These are phyloP conservation scores for Xanthoconium stramineum DNA, from an alignment of 768 basidiomycete species.

Conservation along the genomic window DNA sequence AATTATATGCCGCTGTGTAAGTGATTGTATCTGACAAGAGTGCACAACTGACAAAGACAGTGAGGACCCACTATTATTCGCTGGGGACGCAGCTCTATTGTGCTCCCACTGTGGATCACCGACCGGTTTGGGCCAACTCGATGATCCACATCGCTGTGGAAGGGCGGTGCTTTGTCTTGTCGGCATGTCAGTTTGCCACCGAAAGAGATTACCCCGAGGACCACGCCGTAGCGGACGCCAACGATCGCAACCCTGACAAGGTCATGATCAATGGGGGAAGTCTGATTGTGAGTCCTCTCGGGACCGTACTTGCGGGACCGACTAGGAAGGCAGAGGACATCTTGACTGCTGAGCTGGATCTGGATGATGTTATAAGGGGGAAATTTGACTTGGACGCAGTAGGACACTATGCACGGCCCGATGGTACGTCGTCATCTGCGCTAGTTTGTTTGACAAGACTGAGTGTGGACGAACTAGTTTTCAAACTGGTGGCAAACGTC, in stretches of 20 bases:
- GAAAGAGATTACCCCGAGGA: constrained; percentile 51
- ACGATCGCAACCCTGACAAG: constrained; percentile 41
- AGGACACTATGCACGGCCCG: constrained; percentile 60
- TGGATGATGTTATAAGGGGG: constrained; percentile 53
- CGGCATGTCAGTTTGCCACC: constrained; percentile 57
- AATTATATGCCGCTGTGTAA: constrained; percentile 65
- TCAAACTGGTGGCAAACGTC: constrained; percentile 20
- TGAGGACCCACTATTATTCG: constrained; percentile 58
- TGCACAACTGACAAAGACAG: constrained; percentile 27
- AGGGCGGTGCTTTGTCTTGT: constrained; percentile 66
- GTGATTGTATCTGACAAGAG: constrained; percentile 16
- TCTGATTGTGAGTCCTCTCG: constrained; percentile 57
- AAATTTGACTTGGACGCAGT: constrained; percentile 63
- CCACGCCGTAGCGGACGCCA: constrained; percentile 41
- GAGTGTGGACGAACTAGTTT: constrained; percentile 20
- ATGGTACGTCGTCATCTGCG: constrained; percentile 38
- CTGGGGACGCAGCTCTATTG: constrained; percentile 60
- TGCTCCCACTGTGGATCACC: constrained; percentile 62
- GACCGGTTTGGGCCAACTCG: constrained; percentile 52
- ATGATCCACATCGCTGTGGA: constrained; percentile 66
- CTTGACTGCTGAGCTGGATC: constrained; percentile 54
- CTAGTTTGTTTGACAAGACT: constrained; percentile 1
- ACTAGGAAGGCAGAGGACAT: constrained; percentile 50
- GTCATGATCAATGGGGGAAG: constrained; percentile 62
- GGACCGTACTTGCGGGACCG: constrained; percentile 58